These are phyloP conservation scores for Grosmannia huntii DNA, from an alignment of 2,329 filamentous ascomycete species.

Conservation along the genomic window DNA sequence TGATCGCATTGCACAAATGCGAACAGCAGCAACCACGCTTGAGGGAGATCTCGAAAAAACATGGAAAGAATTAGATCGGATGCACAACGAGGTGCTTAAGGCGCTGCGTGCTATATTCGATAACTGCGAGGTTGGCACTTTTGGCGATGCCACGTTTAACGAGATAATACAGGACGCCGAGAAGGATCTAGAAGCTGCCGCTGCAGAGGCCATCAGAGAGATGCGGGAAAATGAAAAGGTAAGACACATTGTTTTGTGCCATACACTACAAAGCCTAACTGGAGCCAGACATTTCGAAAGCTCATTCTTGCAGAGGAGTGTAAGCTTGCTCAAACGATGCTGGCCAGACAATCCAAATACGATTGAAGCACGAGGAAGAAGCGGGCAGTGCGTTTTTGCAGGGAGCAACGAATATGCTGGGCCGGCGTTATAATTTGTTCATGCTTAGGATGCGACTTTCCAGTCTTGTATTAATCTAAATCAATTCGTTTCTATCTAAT, in stretches of 20 bases:
- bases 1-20: conserved; percentile 7
- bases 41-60: conserved; percentile 9
- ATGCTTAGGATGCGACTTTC: not conserved
- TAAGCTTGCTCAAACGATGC: conserved; percentile 13
- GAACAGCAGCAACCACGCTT: conserved; percentile 2
- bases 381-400: not conserved
- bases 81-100: conserved; percentile 28
- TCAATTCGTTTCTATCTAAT: not conserved
- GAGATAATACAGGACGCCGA: conserved; percentile 7
- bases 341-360: conserved; percentile 12
- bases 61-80: conserved; percentile 21
- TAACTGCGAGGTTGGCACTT: not conserved
- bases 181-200: conserved; percentile 2
- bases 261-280: not conserved
- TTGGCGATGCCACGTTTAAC: not conserved
- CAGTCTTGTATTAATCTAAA: not conserved
- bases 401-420: not conserved
- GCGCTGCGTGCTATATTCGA: conserved; percentile 8
- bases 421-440: not conserved
- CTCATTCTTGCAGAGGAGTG: conserved; percentile 12
- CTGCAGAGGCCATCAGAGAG: not conserved
- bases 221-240: conserved; percentile 13
- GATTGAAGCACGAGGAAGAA: conserved; percentile 4
- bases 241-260: not conserved
- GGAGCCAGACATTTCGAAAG: conserved; percentile 8